Evolutionary conservation across 2,329 filamentous ascomycete genomes (phyloP).

Genomic region (Fusarium sambucinum): DNA sequence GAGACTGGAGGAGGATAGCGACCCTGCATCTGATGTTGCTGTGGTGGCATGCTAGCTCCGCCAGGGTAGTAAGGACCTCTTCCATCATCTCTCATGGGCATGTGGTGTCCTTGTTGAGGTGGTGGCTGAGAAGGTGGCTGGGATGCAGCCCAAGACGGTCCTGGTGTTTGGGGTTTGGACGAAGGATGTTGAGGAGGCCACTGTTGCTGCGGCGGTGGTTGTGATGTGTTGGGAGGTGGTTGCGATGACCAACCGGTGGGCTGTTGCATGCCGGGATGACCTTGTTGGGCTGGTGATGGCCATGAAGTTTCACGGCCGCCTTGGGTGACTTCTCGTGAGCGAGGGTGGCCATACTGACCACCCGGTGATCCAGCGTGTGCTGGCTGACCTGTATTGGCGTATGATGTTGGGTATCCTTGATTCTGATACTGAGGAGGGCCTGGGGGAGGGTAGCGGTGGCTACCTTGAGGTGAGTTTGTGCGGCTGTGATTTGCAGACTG

Average conservation of each 20-base stretch:
- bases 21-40: constrained; percentile 53
- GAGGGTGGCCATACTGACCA: constrained; percentile 64
- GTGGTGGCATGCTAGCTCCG: constrained; percentile 42
- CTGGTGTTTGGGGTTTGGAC: constrained; percentile 53
- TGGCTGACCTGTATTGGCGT: constrained; percentile 53
- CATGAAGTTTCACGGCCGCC: constrained; percentile 55
- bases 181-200: constrained; percentile 52
- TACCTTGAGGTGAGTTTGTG: constrained; percentile 61
- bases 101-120: constrained; percentile 52
- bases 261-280: constrained; percentile 44
- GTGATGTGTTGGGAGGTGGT: constrained; percentile 50
- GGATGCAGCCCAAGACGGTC: constrained; percentile 51
- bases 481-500: constrained; percentile 52
- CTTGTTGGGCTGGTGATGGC: constrained; percentile 48
- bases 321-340: constrained; percentile 58
- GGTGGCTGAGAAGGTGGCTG: constrained; percentile 53
- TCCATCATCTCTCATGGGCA: constrained; percentile 55
- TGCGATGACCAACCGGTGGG: constrained; percentile 50
- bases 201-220: constrained; percentile 51
- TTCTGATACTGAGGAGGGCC: constrained; percentile 58
- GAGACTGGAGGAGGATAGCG: constrained; percentile 56
- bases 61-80: constrained; percentile 54
- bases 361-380: constrained; percentile 63
- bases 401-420: constrained; percentile 60
- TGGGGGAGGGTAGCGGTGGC: constrained; percentile 61